These are phyloP conservation scores for Xylaria longipes DNA, from an alignment of 495 filamentous ascomycete species.

Conservation along the genomic window DNA sequence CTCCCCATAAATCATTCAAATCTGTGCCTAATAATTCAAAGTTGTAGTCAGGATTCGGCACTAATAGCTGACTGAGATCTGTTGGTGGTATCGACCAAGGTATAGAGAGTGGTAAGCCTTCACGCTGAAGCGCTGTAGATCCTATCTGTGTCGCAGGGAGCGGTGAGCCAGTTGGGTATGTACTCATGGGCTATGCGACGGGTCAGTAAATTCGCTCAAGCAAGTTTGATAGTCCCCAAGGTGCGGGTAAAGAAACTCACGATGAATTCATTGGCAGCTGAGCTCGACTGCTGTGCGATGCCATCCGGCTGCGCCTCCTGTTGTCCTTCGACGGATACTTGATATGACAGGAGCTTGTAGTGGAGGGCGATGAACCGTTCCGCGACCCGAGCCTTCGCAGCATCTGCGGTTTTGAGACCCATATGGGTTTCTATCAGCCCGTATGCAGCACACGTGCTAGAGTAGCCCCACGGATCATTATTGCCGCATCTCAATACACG, in stretches of 20 bases:
- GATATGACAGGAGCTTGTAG: conserved; percentile 48
- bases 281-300: conserved; percentile 29
- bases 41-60: conserved; percentile 40
- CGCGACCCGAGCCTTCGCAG: conserved; percentile 38
- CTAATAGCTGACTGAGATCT: conserved; percentile 29
- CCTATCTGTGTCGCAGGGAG: conserved; percentile 27
- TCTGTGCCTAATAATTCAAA: conserved; percentile 42
- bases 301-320: conserved; percentile 25
- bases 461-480: conserved; percentile 44
- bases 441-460: conserved; percentile 43
- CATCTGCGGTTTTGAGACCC: conserved; percentile 39
- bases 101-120: conserved; percentile 34
- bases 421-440: conserved; percentile 45
- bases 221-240: not conserved
- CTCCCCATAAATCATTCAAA: conserved; percentile 42
- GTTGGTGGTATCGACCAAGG: conserved; percentile 37
- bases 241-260: conserved; percentile 18
- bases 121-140: conserved; percentile 30
- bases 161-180: conserved; percentile 29
- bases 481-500: conserved; percentile 41
- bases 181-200: conserved; percentile 33
- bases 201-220: not conserved
- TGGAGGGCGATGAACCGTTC: conserved; percentile 43
- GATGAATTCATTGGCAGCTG: conserved; percentile 31
- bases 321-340: conserved; percentile 44